These are phyloP conservation scores for Skeletonema grethae DNA, from an alignment of 108 stramenopile species.

Conservation along the genomic window DNA sequence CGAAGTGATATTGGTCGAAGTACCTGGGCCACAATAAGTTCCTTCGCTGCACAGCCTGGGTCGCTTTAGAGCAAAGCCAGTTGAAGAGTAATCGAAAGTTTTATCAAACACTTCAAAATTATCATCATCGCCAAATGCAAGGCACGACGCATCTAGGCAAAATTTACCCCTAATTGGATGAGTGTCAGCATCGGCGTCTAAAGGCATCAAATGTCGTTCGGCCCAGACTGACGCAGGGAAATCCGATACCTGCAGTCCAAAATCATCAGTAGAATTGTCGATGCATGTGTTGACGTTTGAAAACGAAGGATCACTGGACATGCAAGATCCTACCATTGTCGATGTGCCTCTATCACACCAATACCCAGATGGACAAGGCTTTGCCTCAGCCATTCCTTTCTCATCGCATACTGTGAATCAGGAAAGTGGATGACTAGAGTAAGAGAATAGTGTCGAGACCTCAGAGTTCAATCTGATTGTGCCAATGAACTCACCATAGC, in stretches of 20 bases:
- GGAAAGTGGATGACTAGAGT: not conserved
- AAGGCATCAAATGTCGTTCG: constrained; percentile 44
- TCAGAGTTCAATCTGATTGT: not conserved
- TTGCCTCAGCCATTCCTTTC: constrained; percentile 53
- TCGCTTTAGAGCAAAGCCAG: constrained; percentile 46
- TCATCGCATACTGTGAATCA: constrained; percentile 54
- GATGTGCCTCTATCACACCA: constrained; percentile 65
- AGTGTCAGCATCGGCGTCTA: constrained; percentile 50
- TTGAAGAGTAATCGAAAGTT: constrained; percentile 69
- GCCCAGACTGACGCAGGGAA: constrained; percentile 46
- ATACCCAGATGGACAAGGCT: constrained; percentile 70
- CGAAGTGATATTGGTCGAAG: constrained; percentile 14
- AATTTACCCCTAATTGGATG: constrained; percentile 55
- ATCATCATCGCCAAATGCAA: constrained; percentile 61
- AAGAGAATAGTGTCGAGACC: not conserved
- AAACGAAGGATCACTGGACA: constrained; percentile 20
- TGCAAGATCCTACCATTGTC: constrained; percentile 30
- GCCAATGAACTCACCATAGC: constrained; percentile 45
- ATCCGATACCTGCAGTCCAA: constrained; percentile 47
- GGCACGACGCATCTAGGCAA: constrained; percentile 50
- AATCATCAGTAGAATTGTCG: constrained; percentile 71
- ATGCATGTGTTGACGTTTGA: constrained; percentile 58
- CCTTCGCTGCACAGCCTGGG: constrained; percentile 73
- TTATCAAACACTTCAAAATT: constrained; percentile 57
- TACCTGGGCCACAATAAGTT: constrained; percentile 71